phyloP scores from a whole-genome alignment of 768 basidiomycete genomes.

The Boletus patriciae region DNA sequence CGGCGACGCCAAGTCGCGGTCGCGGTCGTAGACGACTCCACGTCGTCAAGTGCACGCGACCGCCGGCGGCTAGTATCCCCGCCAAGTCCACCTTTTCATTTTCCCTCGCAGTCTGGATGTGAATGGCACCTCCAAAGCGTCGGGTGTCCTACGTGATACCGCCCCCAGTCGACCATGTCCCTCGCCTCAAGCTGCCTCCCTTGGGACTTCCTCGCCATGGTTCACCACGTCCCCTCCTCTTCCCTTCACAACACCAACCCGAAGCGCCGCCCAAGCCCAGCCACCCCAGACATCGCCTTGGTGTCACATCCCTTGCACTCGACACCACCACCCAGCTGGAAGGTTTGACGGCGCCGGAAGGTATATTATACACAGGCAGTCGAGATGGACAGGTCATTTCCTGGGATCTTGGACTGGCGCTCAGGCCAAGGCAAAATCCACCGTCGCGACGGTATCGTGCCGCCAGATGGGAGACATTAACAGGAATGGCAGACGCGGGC shows the following conservation, averaged over 20 bases:
- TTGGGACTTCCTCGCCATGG: constrained; percentile 64
- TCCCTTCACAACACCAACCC: constrained; percentile 36
- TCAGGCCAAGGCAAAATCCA: constrained; percentile 44
- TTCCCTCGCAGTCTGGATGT: constrained; percentile 19
- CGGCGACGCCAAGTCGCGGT: background rate
- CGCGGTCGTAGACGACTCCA: constrained; percentile 6
- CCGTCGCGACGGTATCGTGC: constrained; percentile 24
- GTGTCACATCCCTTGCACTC: constrained; percentile 82
- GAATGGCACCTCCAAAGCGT: constrained; percentile 51
- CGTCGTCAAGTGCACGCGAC: constrained; percentile 4
- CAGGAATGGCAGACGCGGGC: constrained; percentile 79
- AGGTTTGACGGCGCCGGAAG: constrained; percentile 68
- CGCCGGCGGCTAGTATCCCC: background rate
- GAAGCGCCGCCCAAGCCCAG: constrained; percentile 20
- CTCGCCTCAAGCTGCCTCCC: constrained; percentile 70
- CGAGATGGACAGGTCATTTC: constrained; percentile 85
- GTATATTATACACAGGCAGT: constrained; percentile 88
- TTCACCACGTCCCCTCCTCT: constrained; percentile 64
- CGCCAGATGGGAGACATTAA: constrained; percentile 75
- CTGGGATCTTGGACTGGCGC: constrained; percentile 78
- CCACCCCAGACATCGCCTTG: constrained; percentile 84
- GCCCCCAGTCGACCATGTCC: constrained; percentile 59
- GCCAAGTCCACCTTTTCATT: background rate
- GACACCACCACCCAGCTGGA: constrained; percentile 77
- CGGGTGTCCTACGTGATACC: constrained; percentile 90